Evolutionary conservation across 164 flowering plant species (phyloP).

Genomic region (Vitis labrusca): DNA sequence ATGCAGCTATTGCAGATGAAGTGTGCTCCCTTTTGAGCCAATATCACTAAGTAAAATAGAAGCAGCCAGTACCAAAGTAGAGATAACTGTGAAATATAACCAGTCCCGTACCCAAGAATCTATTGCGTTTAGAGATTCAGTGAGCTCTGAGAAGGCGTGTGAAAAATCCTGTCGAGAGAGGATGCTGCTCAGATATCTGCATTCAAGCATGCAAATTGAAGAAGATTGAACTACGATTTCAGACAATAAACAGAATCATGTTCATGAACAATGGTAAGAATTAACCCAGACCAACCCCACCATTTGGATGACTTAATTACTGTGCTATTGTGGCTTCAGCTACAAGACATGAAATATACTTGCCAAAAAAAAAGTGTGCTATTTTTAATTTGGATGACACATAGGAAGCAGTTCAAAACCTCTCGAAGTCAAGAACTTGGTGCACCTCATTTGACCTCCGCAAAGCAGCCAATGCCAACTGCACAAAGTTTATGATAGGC

Average conservation of each 20-base stretch:
- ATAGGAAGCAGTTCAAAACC: constrained; percentile 41
- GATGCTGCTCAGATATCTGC: constrained; percentile 70
- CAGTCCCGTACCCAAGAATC: constrained; percentile 56
- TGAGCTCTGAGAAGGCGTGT: constrained; percentile 56
- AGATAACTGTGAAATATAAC: neutral
- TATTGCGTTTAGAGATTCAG: constrained; percentile 47
- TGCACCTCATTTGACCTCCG: constrained; percentile 64
- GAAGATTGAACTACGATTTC: constrained; percentile 6
- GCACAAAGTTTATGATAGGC: constrained; percentile 19
- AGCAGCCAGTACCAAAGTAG: neutral
- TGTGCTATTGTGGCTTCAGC: neutral
- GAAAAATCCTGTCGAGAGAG: constrained; percentile 58
- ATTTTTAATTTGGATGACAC: neutral
- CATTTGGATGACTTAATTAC: neutral
- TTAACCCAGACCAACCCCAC: neutral
- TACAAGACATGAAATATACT: neutral
- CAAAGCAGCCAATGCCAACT: constrained; percentile 95
- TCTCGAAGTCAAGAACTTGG: constrained; percentile 70
- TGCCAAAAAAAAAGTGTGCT: neutral
- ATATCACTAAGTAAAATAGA: neutral
- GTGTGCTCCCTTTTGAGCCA: neutral
- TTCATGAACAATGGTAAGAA: neutral
- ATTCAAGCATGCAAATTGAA: constrained; percentile 11
- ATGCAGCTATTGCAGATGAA: neutral
- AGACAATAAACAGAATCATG: neutral